Percentiles rank a stretch among this genome's conserved stretches.
These are phyloP conservation scores for Lophiostoma macrostomum DNA, from an alignment of 495 filamentous ascomycete genomes.

Conservation along the genomic window DNA sequence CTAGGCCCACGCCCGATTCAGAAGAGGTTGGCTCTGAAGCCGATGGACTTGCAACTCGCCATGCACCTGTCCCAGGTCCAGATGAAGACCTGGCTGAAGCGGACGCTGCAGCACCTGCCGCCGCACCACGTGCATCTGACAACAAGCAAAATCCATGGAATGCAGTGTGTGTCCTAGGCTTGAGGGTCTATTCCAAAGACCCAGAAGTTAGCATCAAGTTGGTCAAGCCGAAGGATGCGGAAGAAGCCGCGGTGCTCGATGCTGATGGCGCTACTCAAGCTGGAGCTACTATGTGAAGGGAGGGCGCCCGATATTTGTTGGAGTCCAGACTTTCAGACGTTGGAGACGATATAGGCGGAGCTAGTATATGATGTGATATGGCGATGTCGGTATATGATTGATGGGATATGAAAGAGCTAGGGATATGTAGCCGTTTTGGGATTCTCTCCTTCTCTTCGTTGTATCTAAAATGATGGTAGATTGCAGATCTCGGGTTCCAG, in stretches of 20 bases:
- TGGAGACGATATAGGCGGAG: no score
- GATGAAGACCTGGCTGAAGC: slow-evolving; percentile 13
- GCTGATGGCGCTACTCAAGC: slow-evolving; percentile 24
- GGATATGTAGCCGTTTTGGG: no score
- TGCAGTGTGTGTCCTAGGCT: slow-evolving; percentile 27
- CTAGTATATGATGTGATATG: no score
- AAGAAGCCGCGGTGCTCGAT: slow-evolving; percentile 29
- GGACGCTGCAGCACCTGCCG: slow-evolving; percentile 3
- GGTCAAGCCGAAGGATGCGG: slow-evolving; percentile 27
- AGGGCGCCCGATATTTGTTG: no score
- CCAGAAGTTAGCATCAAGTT: slow-evolving; percentile 31
- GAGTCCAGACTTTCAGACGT: no score
- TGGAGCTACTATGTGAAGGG: slow-evolving; percentile 30
- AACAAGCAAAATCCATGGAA: slow-evolving; percentile 33
- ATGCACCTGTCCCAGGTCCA: not conserved
- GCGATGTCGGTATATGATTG: no score
- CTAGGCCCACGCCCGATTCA: no score
- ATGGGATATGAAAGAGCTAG: no score
- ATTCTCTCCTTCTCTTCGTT: no score
- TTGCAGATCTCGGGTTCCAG: no score
- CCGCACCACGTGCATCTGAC: slow-evolving; percentile 2
- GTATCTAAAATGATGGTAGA: no score
- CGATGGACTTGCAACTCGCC: not conserved
- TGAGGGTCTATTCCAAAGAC: slow-evolving; percentile 29
- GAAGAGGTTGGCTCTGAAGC: no score